Conservation (phyloP, 768 basidiomycete genomes). For the Tylopilus sp. region DNA sequence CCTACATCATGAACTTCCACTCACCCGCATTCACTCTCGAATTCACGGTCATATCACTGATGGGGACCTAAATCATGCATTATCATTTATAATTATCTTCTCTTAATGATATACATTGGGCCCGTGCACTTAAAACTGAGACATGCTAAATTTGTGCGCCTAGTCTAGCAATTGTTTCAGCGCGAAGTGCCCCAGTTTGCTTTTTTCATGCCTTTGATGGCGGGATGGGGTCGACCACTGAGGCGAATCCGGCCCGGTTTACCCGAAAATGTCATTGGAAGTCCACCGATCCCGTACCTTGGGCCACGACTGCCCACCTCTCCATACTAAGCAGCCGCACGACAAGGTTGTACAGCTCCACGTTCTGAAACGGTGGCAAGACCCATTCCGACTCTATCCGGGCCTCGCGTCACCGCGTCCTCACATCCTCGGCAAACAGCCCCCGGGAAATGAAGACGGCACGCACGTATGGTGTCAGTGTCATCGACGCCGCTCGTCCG, state of each 20-base stretch:
- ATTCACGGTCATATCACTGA: conserved; percentile 22
- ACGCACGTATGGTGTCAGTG: conserved; percentile 57
- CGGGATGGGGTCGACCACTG: too few relatives aligned
- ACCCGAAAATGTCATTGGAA: too few relatives aligned
- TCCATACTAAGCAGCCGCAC: conserved; percentile 67
- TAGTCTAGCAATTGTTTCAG: too few relatives aligned
- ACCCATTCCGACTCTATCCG: conserved; percentile 43
- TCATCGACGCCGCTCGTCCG: not conserved
- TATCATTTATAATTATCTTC: conserved; percentile 26
- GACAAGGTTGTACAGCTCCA: conserved; percentile 80
- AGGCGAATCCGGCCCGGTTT: too few relatives aligned
- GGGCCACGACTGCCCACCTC: conserved; percentile 52
- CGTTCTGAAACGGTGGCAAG: conserved; percentile 75
- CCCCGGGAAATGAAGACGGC: conserved; percentile 89
- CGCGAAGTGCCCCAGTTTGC: too few relatives aligned
- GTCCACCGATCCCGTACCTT: conserved; percentile 72
- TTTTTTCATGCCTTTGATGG: too few relatives aligned
- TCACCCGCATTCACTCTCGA: conserved; percentile 19
- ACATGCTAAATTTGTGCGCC: too few relatives aligned
- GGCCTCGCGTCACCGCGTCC: conserved; percentile 15
- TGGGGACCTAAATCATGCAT: conserved; percentile 26
- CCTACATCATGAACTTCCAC: conserved; percentile 11
- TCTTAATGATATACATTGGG: conserved; percentile 24
- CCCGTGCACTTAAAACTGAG: not conserved
- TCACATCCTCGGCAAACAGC: conserved; percentile 54